Conservation (phyloP, 441 rosid genomes). For the Raphanus hybrid region DNA sequence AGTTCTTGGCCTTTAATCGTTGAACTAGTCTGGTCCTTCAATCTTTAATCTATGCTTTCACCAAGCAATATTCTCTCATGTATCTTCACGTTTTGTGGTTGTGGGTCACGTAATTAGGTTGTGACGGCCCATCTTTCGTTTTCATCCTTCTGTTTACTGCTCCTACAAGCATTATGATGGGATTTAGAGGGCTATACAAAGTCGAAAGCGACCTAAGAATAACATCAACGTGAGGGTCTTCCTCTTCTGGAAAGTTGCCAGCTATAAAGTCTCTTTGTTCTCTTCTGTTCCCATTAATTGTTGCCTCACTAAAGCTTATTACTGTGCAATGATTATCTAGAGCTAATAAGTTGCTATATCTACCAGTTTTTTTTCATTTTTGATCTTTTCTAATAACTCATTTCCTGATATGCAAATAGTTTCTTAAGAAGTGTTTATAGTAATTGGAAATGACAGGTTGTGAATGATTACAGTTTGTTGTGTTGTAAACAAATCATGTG, state of each 20-base stretch:
- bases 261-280: conserved; percentile 37
- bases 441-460: conserved; percentile 34
- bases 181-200: conserved; percentile 23
- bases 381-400: conserved; percentile 31
- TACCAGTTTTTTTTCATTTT: conserved; percentile 23
- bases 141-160: conserved; percentile 39
- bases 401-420: conserved; percentile 38
- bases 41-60: conserved; percentile 31
- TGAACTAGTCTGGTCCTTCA: conserved; percentile 25
- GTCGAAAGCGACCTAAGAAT: conserved; percentile 44
- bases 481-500: conserved; percentile 38
- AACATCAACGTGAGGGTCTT: conserved; percentile 36
- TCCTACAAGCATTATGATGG: conserved; percentile 39
- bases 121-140: conserved; percentile 41
- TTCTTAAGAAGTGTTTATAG: conserved; percentile 31
- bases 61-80: conserved; percentile 35
- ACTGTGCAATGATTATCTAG: conserved; percentile 19
- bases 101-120: conserved; percentile 41
- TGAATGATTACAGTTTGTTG: conserved; percentile 38
- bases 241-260: conserved; percentile 44
- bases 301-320: conserved; percentile 22
- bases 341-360: conserved; percentile 10
- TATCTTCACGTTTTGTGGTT: conserved; percentile 41
- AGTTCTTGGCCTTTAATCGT: conserved; percentile 27
- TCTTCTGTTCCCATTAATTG: conserved; percentile 25